Evolutionary conservation across 2,329 filamentous ascomycete genomes (phyloP).

Genomic region (Drechmeria coniospora): DNA sequence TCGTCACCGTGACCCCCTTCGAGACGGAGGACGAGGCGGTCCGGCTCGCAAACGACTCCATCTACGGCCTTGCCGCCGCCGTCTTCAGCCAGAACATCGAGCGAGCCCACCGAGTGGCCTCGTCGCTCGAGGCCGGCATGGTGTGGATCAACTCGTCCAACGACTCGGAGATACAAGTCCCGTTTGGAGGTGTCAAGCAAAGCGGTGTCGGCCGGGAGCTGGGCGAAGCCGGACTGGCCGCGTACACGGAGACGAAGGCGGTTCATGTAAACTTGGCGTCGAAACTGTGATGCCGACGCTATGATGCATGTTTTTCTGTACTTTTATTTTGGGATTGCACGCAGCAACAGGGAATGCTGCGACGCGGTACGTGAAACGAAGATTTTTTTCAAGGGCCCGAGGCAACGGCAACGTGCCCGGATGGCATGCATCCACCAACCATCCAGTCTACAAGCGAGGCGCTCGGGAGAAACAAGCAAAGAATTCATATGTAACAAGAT

Average conservation of each 20-base stretch:
- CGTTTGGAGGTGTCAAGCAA: constrained; percentile 32
- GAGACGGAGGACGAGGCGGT: constrained; percentile 26
- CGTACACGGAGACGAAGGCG: constrained; percentile 28
- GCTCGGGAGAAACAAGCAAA: no score
- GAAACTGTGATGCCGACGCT: no score
- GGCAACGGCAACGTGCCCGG: no score
- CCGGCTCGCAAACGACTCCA: constrained; percentile 31
- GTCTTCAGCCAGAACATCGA: constrained; percentile 46
- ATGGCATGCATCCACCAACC: no score
- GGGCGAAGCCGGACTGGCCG: constrained; percentile 28
- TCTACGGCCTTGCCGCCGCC: constrained; percentile 45
- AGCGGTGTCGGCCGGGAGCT: constrained; percentile 31
- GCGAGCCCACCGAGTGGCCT: constrained; percentile 30
- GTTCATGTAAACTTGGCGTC: constrained; percentile 27
- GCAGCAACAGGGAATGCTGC: no score
- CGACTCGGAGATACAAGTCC: constrained; percentile 26
- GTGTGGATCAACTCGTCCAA: constrained; percentile 36
- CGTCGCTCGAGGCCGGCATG: constrained; percentile 44
- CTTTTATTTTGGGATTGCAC: no score
- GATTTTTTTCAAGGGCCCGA: no score
- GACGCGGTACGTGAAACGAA: no score
- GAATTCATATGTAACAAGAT: no score
- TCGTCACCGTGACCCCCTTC: constrained; percentile 26
- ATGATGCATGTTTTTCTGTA: no score
- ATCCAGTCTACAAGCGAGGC: no score